These are phyloP conservation scores for Blastomyces silverae DNA, from an alignment of 2,329 filamentous ascomycete species.

Conservation along the genomic window DNA sequence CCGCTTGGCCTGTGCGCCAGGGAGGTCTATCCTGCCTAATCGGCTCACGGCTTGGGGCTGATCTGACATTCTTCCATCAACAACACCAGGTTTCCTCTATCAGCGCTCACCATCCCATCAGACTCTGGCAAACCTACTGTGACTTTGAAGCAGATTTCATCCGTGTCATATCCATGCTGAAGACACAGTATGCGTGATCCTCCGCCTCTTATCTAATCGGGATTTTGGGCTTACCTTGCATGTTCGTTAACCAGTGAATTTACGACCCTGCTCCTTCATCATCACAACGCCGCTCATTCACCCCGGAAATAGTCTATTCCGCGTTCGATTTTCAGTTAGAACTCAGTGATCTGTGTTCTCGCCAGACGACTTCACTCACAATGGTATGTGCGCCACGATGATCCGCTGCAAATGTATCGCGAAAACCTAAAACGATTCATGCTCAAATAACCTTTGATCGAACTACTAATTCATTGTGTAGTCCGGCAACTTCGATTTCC, in stretches of 20 bases:
- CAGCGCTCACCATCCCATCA: neutral
- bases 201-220: neutral
- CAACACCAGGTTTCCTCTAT: neutral
- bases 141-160: neutral
- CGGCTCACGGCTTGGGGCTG: neutral
- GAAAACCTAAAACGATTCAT: neutral
- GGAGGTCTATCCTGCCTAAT: conserved; percentile 9
- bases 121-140: neutral
- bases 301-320: neutral
- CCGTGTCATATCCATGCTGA: neutral
- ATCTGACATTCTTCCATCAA: neutral
- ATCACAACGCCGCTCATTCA: neutral
- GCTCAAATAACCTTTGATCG: neutral
- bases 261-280: neutral
- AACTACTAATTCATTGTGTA: conserved; percentile 21
- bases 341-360: neutral
- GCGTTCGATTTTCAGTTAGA: neutral
- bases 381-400: conserved; percentile 3
- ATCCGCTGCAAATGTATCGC: neutral
- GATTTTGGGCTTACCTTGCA: neutral
- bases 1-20: conserved; percentile 3
- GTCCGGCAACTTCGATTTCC: conserved; percentile 42
- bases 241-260: neutral
- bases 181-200: neutral
- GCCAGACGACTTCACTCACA: neutral